A percentile compares a stretch with the other conserved stretches of the same genome.
Conservation (phyloP, 371 early-diverging fungal genomes). For the Mortierella sp. region DNA sequence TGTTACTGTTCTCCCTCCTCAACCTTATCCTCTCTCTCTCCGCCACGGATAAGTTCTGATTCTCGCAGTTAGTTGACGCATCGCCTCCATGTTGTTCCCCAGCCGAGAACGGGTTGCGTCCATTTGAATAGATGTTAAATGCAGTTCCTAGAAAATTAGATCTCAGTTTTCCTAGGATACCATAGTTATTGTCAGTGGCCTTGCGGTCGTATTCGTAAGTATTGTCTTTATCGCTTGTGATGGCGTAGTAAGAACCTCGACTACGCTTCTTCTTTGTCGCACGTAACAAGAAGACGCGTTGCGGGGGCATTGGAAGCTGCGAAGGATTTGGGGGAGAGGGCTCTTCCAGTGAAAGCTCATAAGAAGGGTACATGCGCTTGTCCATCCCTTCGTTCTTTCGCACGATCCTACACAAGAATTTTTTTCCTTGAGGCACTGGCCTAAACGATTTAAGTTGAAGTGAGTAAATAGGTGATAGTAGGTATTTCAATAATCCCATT, state of each 20-base stretch:
- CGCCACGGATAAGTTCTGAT: neutral
- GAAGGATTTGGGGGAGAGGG: too few relatives aligned
- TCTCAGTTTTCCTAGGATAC: slow-evolving; percentile 56
- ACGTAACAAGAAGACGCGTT: slow-evolving; percentile 67
- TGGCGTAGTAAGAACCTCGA: slow-evolving; percentile 79
- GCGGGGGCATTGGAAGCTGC: too few relatives aligned
- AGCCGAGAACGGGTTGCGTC: slow-evolving; percentile 66
- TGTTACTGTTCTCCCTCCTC: slow-evolving; percentile 54
- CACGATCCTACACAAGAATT: slow-evolving; percentile 81
- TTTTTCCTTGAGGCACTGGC: slow-evolving; percentile 80
- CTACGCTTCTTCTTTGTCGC: slow-evolving; percentile 81
- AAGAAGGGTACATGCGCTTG: slow-evolving; percentile 74
- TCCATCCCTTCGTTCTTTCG: slow-evolving; percentile 79
- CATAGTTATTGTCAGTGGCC: slow-evolving; percentile 29
- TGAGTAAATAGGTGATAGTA: neutral
- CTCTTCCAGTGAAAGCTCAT: slow-evolving; percentile 82
- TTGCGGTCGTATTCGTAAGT: slow-evolving; percentile 19
- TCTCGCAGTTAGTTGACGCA: neutral
- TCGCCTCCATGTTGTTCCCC: slow-evolving; percentile 7
- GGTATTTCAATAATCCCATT: too few relatives aligned
- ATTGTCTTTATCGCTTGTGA: slow-evolving; percentile 65
- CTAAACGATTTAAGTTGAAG: slow-evolving; percentile 46
- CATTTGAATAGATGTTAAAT: slow-evolving; percentile 82
- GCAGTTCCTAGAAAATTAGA: slow-evolving; percentile 92
- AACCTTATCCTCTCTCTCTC: slow-evolving; percentile 18